Base-by-base conservation (phyloP, 2,329 filamentous ascomycete genomes). In the Verticillium tricorpus region DNA sequence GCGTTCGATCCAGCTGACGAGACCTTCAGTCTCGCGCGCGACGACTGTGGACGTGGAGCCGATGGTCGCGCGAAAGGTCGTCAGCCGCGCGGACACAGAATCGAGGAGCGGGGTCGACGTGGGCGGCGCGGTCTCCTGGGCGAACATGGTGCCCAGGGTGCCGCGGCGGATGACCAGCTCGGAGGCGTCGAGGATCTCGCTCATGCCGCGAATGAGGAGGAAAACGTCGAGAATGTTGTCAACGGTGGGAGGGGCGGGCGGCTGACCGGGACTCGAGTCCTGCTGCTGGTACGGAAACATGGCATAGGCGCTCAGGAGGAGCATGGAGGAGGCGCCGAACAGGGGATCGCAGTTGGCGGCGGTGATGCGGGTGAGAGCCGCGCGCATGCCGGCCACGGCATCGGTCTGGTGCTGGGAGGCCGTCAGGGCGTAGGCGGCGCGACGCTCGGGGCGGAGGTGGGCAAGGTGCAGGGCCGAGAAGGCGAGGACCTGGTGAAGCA, bases 341-440 rank as follows among this genome's bases (percentile, higher is more conserved):
- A 74, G 66, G 1, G 73, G 68, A n/a, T 73, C 69, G 39, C 71
- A 75, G 52, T 68, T 74, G 1, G 72, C 69, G 1, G 67, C 64
- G 8, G 60, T 68, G 28, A 76, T 67, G 6, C 66, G 61, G 0
- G 66, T 35, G 1, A 76, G 62, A 0, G 67, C 66, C 3, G 61
- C 66, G 0, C 73, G 68, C 56, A 76, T 66, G 1, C 72, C 73
- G 19, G 66, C 64, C 2, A 73, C 68, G 9, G 73, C 71, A 17
- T 70, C 66, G 57, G 67, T 72, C 52, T 75, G 73, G 25, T 75
- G 73, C 9, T 73, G 70, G 1, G 72, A 72, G 1, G 72, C 73
- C 19, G 67, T 68, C 0, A 73, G 64, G 1, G 66, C 60, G 12
- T 52, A 52, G 8, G 45, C 45, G 31, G 63, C 65, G 3, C 66